Percentiles rank a stretch among this genome's conserved stretches.
Evolutionary conservation across 83 land plant species (phyloP).

Genomic region (Thuja plicata): DNA sequence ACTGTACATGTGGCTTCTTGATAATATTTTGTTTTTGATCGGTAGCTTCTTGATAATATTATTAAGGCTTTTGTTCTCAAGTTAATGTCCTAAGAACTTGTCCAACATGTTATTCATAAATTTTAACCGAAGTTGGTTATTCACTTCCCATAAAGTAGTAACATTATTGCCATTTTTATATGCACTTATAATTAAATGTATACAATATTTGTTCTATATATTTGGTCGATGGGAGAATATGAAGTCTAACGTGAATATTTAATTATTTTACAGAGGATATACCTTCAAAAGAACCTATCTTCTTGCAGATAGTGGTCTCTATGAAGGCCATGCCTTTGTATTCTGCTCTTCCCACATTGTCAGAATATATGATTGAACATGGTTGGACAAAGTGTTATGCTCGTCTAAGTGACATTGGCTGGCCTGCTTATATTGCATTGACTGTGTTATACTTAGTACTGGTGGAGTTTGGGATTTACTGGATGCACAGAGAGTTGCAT

Average conservation of each 20-base stretch:
- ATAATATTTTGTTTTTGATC: too few species aligned
- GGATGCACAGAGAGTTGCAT: conserved; percentile 93
- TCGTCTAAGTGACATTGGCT: conserved; percentile 63
- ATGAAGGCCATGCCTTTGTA: conserved; percentile 96
- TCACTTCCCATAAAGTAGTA: too few species aligned
- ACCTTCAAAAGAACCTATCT: conserved; percentile 67
- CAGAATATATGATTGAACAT: conserved; percentile 87
- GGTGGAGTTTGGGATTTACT: conserved; percentile 89
- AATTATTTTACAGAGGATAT: conserved; percentile 54
- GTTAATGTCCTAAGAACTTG: neutral
- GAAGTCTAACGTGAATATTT: neutral
- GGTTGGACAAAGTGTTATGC: conserved; percentile 91
- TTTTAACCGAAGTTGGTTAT: neutral
- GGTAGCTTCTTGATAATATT: neutral
- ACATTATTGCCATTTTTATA: neutral
- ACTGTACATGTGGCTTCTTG: neutral
- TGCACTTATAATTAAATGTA: neutral
- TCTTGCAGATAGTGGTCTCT: conserved; percentile 75
- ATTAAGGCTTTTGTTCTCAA: neutral
- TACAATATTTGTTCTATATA: neutral
- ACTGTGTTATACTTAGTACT: conserved; percentile 45
- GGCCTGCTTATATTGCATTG: conserved; percentile 39
- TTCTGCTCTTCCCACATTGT: conserved; percentile 66
- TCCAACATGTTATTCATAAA: neutral
- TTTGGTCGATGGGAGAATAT: neutral